These are phyloP conservation scores for Candida smagusa DNA, from an alignment of 1,139 yeast species.

Conservation along the genomic window DNA sequence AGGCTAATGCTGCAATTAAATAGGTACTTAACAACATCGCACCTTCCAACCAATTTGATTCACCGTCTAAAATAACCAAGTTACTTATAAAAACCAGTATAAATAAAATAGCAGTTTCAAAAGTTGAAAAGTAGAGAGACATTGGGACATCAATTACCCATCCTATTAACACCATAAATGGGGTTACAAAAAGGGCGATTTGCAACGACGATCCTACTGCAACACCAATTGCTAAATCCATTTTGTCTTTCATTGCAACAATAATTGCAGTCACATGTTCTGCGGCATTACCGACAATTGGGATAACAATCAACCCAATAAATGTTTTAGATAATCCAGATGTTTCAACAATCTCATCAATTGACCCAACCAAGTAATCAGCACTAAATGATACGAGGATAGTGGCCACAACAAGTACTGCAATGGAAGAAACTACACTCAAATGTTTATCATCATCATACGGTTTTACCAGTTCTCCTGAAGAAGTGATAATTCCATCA, in stretches of 20 bases:
- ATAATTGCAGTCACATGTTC: constrained; percentile 96
- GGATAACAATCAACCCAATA: constrained; percentile 88
- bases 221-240: constrained; percentile 96
- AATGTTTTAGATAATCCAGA: constrained; percentile 92
- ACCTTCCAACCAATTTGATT: constrained; percentile 96
- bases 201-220: constrained; percentile 97
- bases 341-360: constrained; percentile 78
- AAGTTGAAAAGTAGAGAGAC: constrained; percentile 87
- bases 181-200: constrained; percentile 91
- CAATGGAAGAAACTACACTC: constrained; percentile 38
- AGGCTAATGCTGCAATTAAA: constrained; percentile 81
- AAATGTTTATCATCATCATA: constrained; percentile 36
- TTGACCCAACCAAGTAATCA: constrained; percentile 88
- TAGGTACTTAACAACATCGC: constrained; percentile 87
- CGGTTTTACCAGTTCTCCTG: constrained; percentile 14
- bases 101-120: constrained; percentile 89
- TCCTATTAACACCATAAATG: constrained; percentile 88
- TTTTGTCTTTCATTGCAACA: constrained; percentile 93
- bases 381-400: constrained; percentile 88
- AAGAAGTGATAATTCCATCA: constrained; percentile 29
- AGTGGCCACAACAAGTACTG: constrained; percentile 61
- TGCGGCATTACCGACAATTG: constrained; percentile 98
- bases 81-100: constrained; percentile 85
- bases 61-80: constrained; percentile 87
- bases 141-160: constrained; percentile 90